Conservation (phyloP, 2,329 filamentous ascomycete genomes). For the Lecanicillium sp. region DNA sequence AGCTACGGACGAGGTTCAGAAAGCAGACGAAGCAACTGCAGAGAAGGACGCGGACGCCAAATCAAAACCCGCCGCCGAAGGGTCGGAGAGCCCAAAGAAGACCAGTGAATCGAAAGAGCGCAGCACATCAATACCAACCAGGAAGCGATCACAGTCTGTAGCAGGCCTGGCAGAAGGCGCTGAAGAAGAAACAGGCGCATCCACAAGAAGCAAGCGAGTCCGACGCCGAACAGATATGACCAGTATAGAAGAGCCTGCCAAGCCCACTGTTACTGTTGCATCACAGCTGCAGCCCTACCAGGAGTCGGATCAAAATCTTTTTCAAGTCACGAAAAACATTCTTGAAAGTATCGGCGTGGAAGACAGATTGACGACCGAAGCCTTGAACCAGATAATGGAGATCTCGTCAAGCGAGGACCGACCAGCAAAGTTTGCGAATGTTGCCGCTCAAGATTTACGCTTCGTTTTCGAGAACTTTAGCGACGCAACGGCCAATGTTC, state of each 20-base stretch:
- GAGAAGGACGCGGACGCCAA: conserved; percentile 20
- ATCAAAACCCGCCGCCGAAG: conserved; percentile 16
- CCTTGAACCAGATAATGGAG: conserved; percentile 45
- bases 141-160: conserved; percentile 57
- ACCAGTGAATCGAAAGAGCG: conserved; percentile 27
- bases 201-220: conserved; percentile 61
- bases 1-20: conserved; percentile 14
- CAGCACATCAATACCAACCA: conserved; percentile 36
- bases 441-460: conserved; percentile 44
- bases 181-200: conserved; percentile 52
- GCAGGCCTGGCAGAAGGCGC: conserved; percentile 51
- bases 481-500: conserved; percentile 46
- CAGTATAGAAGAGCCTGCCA: conserved; percentile 45
- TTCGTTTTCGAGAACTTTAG: conserved; percentile 43
- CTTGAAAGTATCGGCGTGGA: conserved; percentile 50
- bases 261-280: conserved; percentile 46
- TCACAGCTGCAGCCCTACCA: conserved; percentile 52
- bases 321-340: conserved; percentile 49
- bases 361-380: conserved; percentile 39
- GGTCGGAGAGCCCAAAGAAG: conserved; percentile 22
- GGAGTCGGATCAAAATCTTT: conserved; percentile 50
- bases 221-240: conserved; percentile 51
- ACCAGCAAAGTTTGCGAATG: conserved; percentile 39
- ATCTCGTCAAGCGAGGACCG: conserved; percentile 47
- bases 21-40: conserved; percentile 9